phyloP scores from a whole-genome alignment of 73 alveolate species.

The Symbiodinium natans region DNA sequence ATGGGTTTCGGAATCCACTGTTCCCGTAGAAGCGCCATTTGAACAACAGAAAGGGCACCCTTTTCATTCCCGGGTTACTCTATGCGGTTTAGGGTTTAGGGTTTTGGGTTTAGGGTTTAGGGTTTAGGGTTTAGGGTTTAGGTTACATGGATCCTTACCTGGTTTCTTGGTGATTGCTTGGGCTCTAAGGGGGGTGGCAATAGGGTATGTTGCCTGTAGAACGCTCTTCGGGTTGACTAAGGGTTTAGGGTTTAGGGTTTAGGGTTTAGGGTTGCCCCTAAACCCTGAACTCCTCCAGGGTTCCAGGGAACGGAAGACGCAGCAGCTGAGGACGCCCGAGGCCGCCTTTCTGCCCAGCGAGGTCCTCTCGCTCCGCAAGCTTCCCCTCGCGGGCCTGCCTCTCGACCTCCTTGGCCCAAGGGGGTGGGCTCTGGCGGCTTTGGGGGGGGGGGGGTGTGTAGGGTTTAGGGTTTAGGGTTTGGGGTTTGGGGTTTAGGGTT shows the following conservation, averaged over 20 bases:
- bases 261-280: background rate
- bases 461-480: no score
- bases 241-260: no score
- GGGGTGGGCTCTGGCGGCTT: background rate
- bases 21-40: no score
- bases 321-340: background rate
- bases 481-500: no score
- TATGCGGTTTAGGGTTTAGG: no score
- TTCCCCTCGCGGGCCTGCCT: background rate
- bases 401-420: no score
- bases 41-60: no score
- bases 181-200: background rate
- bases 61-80: no score
- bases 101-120: background rate
- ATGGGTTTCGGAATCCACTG: no score
- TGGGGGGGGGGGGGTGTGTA: no score
- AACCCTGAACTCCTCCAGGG: background rate
- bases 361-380: background rate
- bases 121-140: background rate
- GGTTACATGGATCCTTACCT: background rate
- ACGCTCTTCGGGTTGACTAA: background rate
- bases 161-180: background rate
- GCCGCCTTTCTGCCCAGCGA: background rate
- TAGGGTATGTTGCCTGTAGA: background rate
- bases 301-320: no score